phyloP scores from a whole-genome alignment of 2,329 filamentous ascomycete species.

The Ceratocystis destructans region DNA sequence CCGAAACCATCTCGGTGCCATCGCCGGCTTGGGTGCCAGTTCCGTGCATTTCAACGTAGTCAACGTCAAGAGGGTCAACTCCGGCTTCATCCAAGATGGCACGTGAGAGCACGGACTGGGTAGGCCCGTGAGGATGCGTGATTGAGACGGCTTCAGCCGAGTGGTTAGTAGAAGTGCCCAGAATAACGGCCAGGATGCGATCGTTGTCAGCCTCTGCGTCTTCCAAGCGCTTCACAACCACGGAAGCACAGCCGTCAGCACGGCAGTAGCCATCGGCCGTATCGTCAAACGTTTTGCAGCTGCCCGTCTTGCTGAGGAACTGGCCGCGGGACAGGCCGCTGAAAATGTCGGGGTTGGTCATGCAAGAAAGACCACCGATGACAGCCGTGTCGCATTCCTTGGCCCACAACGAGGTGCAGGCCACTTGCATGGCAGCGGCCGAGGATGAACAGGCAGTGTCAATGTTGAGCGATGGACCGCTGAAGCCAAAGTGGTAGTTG shows the following conservation, averaged over 20 bases:
- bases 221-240: slow-evolving; percentile 66
- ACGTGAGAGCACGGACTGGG: slow-evolving; percentile 58
- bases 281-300: slow-evolving; percentile 70
- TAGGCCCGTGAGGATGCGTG: slow-evolving; percentile 66
- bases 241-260: slow-evolving; percentile 58
- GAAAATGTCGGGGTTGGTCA: slow-evolving; percentile 73
- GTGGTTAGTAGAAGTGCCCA: slow-evolving; percentile 66
- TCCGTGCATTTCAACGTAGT: slow-evolving; percentile 81
- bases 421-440: slow-evolving; percentile 54
- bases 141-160: slow-evolving; percentile 71
- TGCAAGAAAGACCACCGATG: slow-evolving; percentile 62
- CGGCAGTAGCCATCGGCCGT: slow-evolving; percentile 72
- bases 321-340: slow-evolving; percentile 61
- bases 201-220: slow-evolving; percentile 67
- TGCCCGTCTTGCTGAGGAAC: slow-evolving; percentile 62
- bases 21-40: slow-evolving; percentile 81
- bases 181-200: slow-evolving; percentile 61
- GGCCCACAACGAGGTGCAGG: slow-evolving; percentile 57
- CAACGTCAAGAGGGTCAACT: slow-evolving; percentile 61
- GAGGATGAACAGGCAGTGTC: slow-evolving; percentile 68
- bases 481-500: slow-evolving; percentile 69
- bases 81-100: slow-evolving; percentile 58
- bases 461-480: slow-evolving; percentile 56
- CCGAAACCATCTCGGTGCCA: slow-evolving; percentile 66
- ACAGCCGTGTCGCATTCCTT: slow-evolving; percentile 71